Conservation (phyloP, 306 rosid species). For the Vigna nakashimae region DNA sequence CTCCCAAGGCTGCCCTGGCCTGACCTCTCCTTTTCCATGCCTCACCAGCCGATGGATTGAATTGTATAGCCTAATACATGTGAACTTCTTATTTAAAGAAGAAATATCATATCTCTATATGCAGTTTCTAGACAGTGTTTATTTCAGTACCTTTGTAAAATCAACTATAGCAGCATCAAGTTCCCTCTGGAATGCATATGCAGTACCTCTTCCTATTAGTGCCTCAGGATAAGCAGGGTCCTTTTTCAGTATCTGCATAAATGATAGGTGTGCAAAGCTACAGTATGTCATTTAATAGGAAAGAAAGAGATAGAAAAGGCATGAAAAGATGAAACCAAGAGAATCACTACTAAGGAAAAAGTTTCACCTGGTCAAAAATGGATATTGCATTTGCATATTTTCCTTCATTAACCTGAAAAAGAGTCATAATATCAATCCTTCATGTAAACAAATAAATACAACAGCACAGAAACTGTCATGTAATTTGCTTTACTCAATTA, state of each 20-base stretch:
- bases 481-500: constrained; percentile 31
- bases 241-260: constrained; percentile 82
- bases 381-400: constrained; percentile 90
- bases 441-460: constrained; percentile 18
- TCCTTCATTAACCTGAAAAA: constrained; percentile 93
- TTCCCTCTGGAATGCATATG: constrained; percentile 90
- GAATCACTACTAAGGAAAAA: constrained; percentile 35
- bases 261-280: constrained; percentile 32
- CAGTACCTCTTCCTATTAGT: constrained; percentile 96
- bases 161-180: constrained; percentile 88
- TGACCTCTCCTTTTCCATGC: constrained; percentile 99
- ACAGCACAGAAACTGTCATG: constrained; percentile 30
- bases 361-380: constrained; percentile 82
- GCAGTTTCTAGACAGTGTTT: constrained; percentile 34
- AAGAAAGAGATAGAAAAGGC: constrained; percentile 13
- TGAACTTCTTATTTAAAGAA: constrained; percentile 31
- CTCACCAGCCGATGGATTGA: constrained; percentile 87
- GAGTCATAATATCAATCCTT: constrained; percentile 24
- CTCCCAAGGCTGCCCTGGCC: constrained; percentile 98
- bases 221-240: constrained; percentile 97
- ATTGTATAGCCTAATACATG: constrained; percentile 78
- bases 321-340: constrained; percentile 33
- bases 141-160: constrained; percentile 81
- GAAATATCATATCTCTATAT: constrained; percentile 32
- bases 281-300: constrained; percentile 16